phyloP scores from a whole-genome alignment of 2,329 filamentous ascomycete species.

The Ophiostoma pallidulum region DNA sequence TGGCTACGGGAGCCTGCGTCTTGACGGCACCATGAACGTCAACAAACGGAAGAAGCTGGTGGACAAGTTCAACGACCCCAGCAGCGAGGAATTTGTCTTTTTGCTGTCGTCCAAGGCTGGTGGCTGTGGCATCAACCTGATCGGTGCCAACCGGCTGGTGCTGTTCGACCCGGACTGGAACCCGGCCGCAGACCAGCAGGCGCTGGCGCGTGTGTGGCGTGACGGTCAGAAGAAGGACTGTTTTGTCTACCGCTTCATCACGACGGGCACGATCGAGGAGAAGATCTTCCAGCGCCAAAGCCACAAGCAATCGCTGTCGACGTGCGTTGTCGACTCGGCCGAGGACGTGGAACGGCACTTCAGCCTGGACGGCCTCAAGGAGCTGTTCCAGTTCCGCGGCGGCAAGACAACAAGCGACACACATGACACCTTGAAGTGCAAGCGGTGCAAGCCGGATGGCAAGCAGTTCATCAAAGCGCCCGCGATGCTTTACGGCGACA shows the following conservation, averaged over 20 bases:
- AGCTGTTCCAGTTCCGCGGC: slow-evolving; percentile 86
- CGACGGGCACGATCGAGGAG: slow-evolving; percentile 94
- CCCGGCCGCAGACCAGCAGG: slow-evolving; percentile 93
- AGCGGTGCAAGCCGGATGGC: slow-evolving; percentile 81
- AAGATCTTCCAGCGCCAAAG: slow-evolving; percentile 99
- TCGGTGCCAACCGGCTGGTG: slow-evolving; percentile 87
- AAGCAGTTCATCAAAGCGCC: slow-evolving; percentile 81
- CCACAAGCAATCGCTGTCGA: slow-evolving; percentile 94
- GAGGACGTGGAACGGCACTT: slow-evolving; percentile 98
- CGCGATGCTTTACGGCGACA: slow-evolving; percentile 94
- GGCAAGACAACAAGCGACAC: slow-evolving; percentile 71
- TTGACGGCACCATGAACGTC: slow-evolving; percentile 96
- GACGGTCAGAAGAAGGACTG: slow-evolving; percentile 99
- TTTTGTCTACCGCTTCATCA: slow-evolving; percentile 99
- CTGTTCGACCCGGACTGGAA: slow-evolving; percentile 99
- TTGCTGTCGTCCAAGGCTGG: slow-evolving; percentile 94
- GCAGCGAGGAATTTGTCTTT: slow-evolving; percentile 86
- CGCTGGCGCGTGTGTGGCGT: slow-evolving; percentile 93
- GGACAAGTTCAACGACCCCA: slow-evolving; percentile 92
- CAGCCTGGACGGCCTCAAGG: slow-evolving; percentile 77
- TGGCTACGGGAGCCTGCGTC: slow-evolving; percentile 73
- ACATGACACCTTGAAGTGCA: slow-evolving; percentile 98
- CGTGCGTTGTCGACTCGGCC: slow-evolving; percentile 89
- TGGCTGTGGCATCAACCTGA: slow-evolving; percentile 91
- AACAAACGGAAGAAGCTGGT: slow-evolving; percentile 95